These are phyloP conservation scores for Fusarium odoratissimum DNA, from an alignment of 2,329 filamentous ascomycete genomes.

Conservation along the genomic window DNA sequence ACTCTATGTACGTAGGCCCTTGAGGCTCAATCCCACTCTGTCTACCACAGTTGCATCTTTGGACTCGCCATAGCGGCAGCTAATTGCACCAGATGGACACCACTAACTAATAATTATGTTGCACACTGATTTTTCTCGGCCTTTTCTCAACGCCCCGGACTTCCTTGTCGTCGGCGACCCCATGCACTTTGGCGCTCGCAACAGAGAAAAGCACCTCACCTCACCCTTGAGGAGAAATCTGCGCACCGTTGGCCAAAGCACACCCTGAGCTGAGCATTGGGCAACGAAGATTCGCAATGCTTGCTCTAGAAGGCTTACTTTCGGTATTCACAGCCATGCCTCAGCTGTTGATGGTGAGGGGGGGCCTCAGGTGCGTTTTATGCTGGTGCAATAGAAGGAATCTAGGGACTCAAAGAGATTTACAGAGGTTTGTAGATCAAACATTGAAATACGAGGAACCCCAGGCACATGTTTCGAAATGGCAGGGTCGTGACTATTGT, in stretches of 20 bases:
- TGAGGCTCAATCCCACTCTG: constrained; percentile 27
- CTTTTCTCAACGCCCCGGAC: constrained; percentile 20
- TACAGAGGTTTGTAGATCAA: constrained; percentile 26
- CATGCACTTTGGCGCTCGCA: constrained; percentile 13
- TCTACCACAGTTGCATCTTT: constrained; percentile 4
- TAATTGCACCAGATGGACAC: constrained; percentile 32
- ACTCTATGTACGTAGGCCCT: neutral
- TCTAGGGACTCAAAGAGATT: constrained; percentile 15
- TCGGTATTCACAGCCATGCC: constrained; percentile 1
- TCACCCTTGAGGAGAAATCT: constrained; percentile 26
- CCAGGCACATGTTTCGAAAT: constrained; percentile 17
- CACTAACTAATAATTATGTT: constrained; percentile 4
- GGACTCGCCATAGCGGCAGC: constrained; percentile 34
- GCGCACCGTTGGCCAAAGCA: constrained; percentile 35
- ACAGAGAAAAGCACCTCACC: constrained; percentile 13
- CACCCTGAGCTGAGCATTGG: constrained; percentile 32
- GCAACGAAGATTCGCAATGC: constrained; percentile 30
- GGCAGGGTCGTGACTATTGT: constrained; percentile 8
- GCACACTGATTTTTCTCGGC: constrained; percentile 18
- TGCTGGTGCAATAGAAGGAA: constrained; percentile 18
- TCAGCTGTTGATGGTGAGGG: constrained; percentile 23
- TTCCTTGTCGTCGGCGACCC: constrained; percentile 25
- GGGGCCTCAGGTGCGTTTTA: constrained; percentile 27
- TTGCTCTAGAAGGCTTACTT: constrained; percentile 14
- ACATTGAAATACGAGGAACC: constrained; percentile 33